Base-by-base conservation (phyloP, 495 filamentous ascomycete species). In the Lasiosphaeris hirsuta region DNA sequence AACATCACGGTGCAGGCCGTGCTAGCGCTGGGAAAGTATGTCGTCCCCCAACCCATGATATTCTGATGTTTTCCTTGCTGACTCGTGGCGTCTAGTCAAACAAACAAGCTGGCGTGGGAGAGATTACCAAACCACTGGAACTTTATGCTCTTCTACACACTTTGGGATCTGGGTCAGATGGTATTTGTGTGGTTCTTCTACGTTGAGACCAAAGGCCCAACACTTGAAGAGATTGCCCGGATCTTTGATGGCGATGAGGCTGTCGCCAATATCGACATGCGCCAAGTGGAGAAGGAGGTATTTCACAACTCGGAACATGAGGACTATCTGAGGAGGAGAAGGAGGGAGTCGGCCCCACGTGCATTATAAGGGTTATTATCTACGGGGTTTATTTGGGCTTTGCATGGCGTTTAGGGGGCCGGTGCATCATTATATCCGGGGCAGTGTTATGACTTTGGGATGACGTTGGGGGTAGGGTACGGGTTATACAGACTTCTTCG, bases 151-250 rank as follows among this genome's bases (percentile, higher is more conserved):
- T 79, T 86, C 64, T 86, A 86, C 70, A 84, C 82, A 48, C 69
- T 83, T 56, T 87, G 82, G 80, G 75, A 86, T 56, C 72, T 72
- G 11, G 60, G 78, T 52, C 81, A 86, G 63, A 63, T 87, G 18
- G 42, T 77, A 3, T 82, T 87, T 53, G 84, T 86, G n/a, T 87
- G 79, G 72, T 82, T 84, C 72, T 79, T 84, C 69, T 89, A 84
- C 54, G 74, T 85, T 18, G 85, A 89, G 69, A 89, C 84, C 10
- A 81, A 81, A 49, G 82, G 83, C 9, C 81, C 80, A 0, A 84
- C 83, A 0, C 76, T 87, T 4, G 86, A 88, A 61, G 86, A 87
- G 58, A 81, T 86, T 55, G 78, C 81, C 3, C 67, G 71, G 47
- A 75, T 82, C 48, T 86, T 87, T 60, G 84, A 85, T 62, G 83